Base-by-base conservation (phyloP, 768 basidiomycete species). In the Coprinopsis marcescibilis region DNA sequence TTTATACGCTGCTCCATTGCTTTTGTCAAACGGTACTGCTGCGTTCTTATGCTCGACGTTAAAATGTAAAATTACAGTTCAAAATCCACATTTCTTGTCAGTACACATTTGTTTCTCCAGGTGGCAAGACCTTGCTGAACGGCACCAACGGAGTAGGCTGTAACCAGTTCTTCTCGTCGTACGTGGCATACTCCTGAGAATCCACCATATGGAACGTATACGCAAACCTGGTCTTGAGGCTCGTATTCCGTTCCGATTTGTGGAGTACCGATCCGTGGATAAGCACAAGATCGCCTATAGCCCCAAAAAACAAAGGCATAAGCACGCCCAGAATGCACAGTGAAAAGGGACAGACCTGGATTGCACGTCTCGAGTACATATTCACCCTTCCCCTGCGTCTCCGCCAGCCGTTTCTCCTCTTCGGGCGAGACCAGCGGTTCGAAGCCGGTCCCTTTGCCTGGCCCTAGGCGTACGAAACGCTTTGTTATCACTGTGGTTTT, bases 121-220 rank as follows among this genome's bases (percentile, higher is more conserved):
- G 38, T 39, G 56, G 50, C 27, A 87, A 57, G 20, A 87, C 65
- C 52, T 65, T 74, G 20, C 81, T 75, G 65, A 97, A 96, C 1
- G 93, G 89, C 84, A 89, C 85, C 11, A 71, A 76, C 8, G 68
- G 52, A 2, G 91, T 91, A 1, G 94, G 92, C 60, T 98, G 94
- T 48, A 97, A 68, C 94, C 94, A 96, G 60, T 96, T 97, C 77
- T 89, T 89, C 57, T 80, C 76, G 51, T 97, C 95, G 48, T 94
- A 96, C 32, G 59, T 65, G 5, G 81, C 86, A 55, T 75, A 65
- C 19, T 79, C 83, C 32, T 76, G 75, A 15, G 76, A 83, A 57
- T 95, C 89, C 39, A 92, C 83, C 89, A 91, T 90, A 55, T 92
- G 94, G 64, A 96, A 97, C 0, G 96, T 98, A 61, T 98, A 99